Evolutionary conservation across 2,329 filamentous ascomycete genomes (phyloP).

Genomic region (Penicillium sclerotigenum): DNA sequence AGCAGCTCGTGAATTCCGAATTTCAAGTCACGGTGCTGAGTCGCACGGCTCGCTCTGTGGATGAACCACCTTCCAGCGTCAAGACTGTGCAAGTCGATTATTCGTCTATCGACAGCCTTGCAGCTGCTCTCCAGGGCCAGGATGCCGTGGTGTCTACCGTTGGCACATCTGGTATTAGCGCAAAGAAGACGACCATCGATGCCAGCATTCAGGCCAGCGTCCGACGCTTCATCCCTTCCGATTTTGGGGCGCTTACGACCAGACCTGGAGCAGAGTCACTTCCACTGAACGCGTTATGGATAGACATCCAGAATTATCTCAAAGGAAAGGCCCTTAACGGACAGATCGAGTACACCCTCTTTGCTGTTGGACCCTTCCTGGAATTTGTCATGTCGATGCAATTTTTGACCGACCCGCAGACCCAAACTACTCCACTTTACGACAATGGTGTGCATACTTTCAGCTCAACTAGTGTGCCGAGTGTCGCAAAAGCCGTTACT

Average conservation of each 20-base stretch:
- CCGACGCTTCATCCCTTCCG: neutral
- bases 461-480: neutral
- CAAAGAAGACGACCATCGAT: slow-evolving; percentile 1
- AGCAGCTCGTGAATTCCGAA: neutral
- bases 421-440: neutral
- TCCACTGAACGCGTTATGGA: neutral
- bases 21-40: slow-evolving; percentile 1
- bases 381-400: slow-evolving; percentile 10
- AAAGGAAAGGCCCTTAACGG: neutral
- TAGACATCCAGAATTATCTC: slow-evolving; percentile 1
- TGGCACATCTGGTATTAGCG: neutral
- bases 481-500: neutral
- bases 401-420: slow-evolving; percentile 2
- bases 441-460: slow-evolving; percentile 1
- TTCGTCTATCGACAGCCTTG: slow-evolving; percentile 1
- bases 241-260: neutral
- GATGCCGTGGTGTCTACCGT: neutral
- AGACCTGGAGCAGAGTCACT: neutral
- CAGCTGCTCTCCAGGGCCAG: neutral
- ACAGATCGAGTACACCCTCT: slow-evolving; percentile 5
- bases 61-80: neutral
- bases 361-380: slow-evolving; percentile 5
- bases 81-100: slow-evolving; percentile 3
- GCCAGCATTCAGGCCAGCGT: slow-evolving; percentile 1
- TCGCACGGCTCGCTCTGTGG: neutral